Percentiles rank a stretch among this genome's conserved stretches.
Evolutionary conservation across 805 yeast species (phyloP).

Genomic region (Saccharomycopsis fodiens): DNA sequence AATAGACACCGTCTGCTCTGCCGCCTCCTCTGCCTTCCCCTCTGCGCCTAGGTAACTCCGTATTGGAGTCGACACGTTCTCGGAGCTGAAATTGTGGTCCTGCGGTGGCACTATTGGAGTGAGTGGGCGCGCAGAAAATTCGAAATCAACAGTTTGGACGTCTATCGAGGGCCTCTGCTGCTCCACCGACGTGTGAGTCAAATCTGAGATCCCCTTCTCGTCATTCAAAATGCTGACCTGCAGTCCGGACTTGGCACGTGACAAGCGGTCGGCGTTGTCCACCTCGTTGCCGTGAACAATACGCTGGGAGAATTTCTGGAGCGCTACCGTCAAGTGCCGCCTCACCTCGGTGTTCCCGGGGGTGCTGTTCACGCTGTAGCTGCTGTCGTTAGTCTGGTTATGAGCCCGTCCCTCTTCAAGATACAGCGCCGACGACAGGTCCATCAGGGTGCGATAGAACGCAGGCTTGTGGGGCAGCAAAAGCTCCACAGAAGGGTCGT

Average conservation of each 20-base stretch:
- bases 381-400: constrained; percentile 1
- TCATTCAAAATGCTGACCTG: constrained; percentile 11
- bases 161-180: neutral
- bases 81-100: neutral
- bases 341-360: constrained; percentile 11
- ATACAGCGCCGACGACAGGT: neutral
- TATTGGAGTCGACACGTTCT: neutral
- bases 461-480: constrained; percentile 9
- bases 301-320: constrained; percentile 16
- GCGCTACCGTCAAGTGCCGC: constrained; percentile 15
- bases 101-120: neutral
- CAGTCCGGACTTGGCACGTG: constrained; percentile 1
- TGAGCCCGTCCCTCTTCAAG: constrained; percentile 9
- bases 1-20: neutral
- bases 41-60: neutral
- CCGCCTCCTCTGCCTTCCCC: no score
- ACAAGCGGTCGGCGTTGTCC: constrained; percentile 8
- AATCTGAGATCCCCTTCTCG: constrained; percentile 12
- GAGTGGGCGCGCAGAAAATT: neutral
- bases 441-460: neutral
- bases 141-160: neutral
- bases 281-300: constrained; percentile 19
- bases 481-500: constrained; percentile 17
- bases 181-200: neutral
- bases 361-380: constrained; percentile 8